phyloP scores from a whole-genome alignment of 2,329 filamentous ascomycete genomes.

The Orbilia oligospora region DNA sequence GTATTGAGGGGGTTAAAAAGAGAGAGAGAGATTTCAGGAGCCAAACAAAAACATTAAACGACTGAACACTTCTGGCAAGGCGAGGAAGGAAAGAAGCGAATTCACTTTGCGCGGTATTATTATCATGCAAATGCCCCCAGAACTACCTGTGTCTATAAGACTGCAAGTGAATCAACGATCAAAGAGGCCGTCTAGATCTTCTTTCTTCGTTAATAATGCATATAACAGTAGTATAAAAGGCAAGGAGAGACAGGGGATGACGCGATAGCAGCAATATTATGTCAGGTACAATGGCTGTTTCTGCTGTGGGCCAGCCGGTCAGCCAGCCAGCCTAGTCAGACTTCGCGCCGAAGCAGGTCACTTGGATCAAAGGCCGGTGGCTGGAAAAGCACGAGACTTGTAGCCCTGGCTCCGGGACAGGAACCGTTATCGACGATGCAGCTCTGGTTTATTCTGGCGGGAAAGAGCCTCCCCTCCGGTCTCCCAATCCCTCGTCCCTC shows the following conservation, averaged over 20 bases:
- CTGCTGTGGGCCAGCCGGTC: conserved; percentile 21
- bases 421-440: conserved; percentile 9
- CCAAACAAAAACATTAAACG: conserved; percentile 39
- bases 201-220: not conserved
- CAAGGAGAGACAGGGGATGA: conserved; percentile 34
- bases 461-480: conserved; percentile 10
- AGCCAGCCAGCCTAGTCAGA: conserved; percentile 11
- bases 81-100: not conserved
- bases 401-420: conserved; percentile 17
- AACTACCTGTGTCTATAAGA: not conserved
- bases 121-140: not conserved
- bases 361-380: conserved; percentile 21
- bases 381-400: conserved; percentile 29
- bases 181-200: not conserved
- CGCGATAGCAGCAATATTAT: conserved; percentile 45
- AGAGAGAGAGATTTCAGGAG: conserved; percentile 35
- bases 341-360: conserved; percentile 17
- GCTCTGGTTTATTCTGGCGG: conserved; percentile 11
- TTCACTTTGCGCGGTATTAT: not conserved
- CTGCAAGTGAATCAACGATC: not conserved
- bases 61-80: not conserved
- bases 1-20: conserved; percentile 41
- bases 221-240: not conserved
- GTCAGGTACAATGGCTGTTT: conserved; percentile 29
- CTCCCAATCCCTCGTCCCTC: not conserved